Base-by-base conservation (phyloP, 202 grass and related monocot species). In the Setaria viridis region DNA sequence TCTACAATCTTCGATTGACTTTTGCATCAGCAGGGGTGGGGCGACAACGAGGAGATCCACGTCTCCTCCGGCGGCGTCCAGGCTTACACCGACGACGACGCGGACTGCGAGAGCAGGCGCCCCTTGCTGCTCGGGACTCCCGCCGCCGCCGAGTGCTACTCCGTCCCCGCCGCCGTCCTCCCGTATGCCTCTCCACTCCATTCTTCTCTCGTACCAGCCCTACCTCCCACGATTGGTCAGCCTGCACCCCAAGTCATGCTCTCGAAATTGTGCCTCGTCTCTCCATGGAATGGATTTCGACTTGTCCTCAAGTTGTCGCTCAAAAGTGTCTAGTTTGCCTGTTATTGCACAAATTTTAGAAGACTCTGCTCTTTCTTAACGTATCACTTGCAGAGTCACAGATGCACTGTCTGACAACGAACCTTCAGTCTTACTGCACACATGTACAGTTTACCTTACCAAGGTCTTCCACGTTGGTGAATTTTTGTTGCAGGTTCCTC, bases 111-210 rank as follows among this genome's bases (percentile, higher is more conserved):
- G 51, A 49, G 42, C 16, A 32, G 46, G 49, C 76, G 80, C 48
- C 93, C 96, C 81, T 83, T 98, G 70, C 88, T 94, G 56, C 55
- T 58, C 66, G 51, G 53, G 35, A 30, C 39, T 55, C 25, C 78
- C 49, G 82, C 82, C 53, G n/a, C 59, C 54, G 74, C 69, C 33
- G 95, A 98, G 86, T 80, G 74, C 77, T 95, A 89, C 88, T 95
- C 91, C 84, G 72, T 91, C 68, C 54, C 41, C 67, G 89, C 91
- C 13, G 93, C 90, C 12, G 77, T 95, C 82, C 80, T 95, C 69
- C 93, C 96, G 96, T 99, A 30, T 42, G 9, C 29, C 20, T 37
- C 74, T 33, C 63, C 11, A 25, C 1, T 32, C 12, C 11, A 7
- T 67, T 55, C 46, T 72, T 42, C 67, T 64, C 20, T 5, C 9